Percentiles rank a stretch among this genome's conserved stretches.
Evolutionary conservation across 2,329 filamentous ascomycete species (phyloP).

Genomic region (Sclerotinia subarctica): DNA sequence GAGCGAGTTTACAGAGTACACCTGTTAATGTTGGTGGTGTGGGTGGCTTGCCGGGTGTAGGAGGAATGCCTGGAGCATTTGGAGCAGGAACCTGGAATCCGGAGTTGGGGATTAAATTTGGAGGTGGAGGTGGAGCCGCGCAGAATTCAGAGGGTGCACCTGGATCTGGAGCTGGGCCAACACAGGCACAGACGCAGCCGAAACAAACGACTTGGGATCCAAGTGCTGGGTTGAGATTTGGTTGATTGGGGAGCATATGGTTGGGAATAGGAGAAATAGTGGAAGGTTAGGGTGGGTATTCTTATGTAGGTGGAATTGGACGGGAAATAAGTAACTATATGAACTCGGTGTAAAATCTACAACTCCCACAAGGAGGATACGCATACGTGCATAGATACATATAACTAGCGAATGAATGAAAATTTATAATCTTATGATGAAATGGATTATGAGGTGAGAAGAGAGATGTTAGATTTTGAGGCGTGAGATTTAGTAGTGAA

Average conservation of each 20-base stretch:
- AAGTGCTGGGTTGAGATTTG: constrained; percentile 35
- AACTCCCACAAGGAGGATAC: too few relatives aligned
- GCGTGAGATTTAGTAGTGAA: too few relatives aligned
- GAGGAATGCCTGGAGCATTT: not conserved
- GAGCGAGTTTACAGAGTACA: constrained; percentile 36
- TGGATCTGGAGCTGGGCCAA: not conserved
- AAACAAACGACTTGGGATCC: constrained; percentile 35
- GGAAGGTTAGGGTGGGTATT: not conserved
- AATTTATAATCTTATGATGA: too few relatives aligned
- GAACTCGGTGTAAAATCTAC: too few relatives aligned
- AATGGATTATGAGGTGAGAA: too few relatives aligned
- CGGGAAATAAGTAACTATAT: too few relatives aligned
- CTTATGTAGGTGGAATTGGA: not conserved
- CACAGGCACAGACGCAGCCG: not conserved
- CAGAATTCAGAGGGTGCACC: not conserved
- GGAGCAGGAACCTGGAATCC: constrained; percentile 67
- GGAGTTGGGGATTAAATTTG: constrained; percentile 77
- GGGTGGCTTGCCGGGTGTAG: not conserved
- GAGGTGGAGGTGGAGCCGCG: constrained; percentile 38
- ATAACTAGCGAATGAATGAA: too few relatives aligned
- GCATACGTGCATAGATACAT: too few relatives aligned
- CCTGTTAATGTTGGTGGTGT: constrained; percentile 35
- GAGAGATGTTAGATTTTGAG: too few relatives aligned
- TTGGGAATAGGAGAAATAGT: too few relatives aligned
- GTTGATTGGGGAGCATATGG: constrained; percentile 20